Evolutionary conservation across 106 monocot species (phyloP), one percentile per base, ranked within the genome.

Genomic region (Platanthera zijinensis): DNA sequence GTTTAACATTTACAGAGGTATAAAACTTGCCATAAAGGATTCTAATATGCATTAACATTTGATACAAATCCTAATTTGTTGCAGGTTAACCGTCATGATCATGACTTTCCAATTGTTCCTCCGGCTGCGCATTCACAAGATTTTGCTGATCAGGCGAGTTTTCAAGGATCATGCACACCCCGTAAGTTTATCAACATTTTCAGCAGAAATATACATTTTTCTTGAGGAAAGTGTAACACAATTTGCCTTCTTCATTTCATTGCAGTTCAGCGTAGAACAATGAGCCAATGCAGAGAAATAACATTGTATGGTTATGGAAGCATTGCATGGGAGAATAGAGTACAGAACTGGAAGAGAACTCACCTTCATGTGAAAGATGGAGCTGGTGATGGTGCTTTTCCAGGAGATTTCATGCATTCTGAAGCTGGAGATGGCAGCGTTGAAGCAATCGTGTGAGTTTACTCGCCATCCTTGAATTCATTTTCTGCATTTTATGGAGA

Each of bases 251-350:
- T 72, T 30, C 30, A 74, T 39, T 59, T 53, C 32, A 11, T 69
- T 56, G n/a, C 49, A 84, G 80, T 64, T 51, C 74, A 77, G 56
- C 53, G 69, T 0, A 77, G 77, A 73, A 14, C 78, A 30, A 68
- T 81, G 53, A 74, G 72, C 50, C 74, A 67, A 53, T 28, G 69
- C 6, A 74, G 69, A 61, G 81, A 81, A 48, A 48, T 85, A 30
- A 68, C 74, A 49, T 32, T 72, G 52, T 78, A 85, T 66, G 84
- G 84, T 68, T 78, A 85, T 78, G 84, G 84, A 74, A 85, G 54
- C 54, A 50, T 85, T 70, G 84, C 78, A n/a, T 74, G 81, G 80
- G 81, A 85, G 69, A 78, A 57, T 50, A 51, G 64, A 25, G 39
- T 70, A n/a, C 77, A 81, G 25, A 66, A 48, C 7, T 77, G 77